Conservation (phyloP, 2,329 filamentous ascomycete species). For the Pezicula neosporulosa region DNA sequence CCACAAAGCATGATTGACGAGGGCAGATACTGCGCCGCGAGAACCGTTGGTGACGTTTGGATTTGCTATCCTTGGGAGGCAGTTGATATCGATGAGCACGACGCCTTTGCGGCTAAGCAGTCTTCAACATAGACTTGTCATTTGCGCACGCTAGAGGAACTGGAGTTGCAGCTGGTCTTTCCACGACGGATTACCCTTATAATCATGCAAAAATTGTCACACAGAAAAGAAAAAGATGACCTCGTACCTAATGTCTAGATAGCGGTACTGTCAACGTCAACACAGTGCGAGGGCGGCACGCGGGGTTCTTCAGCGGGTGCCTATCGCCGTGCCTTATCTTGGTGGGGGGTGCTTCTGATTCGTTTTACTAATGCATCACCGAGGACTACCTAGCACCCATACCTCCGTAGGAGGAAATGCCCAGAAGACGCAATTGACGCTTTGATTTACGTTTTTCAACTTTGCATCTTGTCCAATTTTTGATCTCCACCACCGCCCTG, state of each 20-base stretch:
- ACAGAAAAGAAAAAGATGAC: no score
- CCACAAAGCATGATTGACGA: conserved; percentile 73
- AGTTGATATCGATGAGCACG: conserved; percentile 88
- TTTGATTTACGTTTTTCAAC: neutral
- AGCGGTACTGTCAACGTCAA: no score
- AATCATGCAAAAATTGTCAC: no score
- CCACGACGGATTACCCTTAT: no score
- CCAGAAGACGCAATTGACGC: neutral
- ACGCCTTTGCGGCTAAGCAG: conserved; percentile 54
- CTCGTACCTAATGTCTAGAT: no score
- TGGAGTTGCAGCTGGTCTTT: no score
- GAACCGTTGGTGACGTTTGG: conserved; percentile 92
- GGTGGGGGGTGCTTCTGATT: neutral
- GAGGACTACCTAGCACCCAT: neutral
- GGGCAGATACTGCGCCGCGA: conserved; percentile 76
- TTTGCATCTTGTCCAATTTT: neutral
- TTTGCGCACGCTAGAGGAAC: no score
- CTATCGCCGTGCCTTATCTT: neutral
- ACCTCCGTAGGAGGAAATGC: neutral
- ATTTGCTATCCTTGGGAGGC: conserved; percentile 99
- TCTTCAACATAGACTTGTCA: conserved; percentile 8
- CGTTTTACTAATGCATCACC: neutral
- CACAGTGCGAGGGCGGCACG: no score
- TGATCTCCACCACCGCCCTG: neutral
- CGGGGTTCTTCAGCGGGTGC: neutral